Conservation (phyloP, 768 basidiomycete species). For the Plicaturopsis crispa region DNA sequence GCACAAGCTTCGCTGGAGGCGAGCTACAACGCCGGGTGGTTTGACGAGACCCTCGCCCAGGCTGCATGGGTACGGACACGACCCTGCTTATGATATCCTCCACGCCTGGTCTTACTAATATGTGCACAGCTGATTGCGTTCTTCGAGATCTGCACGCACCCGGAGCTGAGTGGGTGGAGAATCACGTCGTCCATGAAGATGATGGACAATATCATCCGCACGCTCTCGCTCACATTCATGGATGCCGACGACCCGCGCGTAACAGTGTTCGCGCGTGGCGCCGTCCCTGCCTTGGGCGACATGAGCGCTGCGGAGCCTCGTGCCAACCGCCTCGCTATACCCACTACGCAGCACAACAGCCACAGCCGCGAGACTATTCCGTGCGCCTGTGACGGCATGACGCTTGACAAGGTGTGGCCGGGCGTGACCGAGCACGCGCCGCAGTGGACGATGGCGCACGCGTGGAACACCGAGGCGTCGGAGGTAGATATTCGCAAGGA, state of each 20-base stretch:
- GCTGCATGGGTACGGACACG: conserved; percentile 74
- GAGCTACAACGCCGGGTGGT: conserved; percentile 62
- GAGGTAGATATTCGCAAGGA: conserved; percentile 63
- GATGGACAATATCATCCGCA: conserved; percentile 63
- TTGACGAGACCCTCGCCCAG: conserved; percentile 68
- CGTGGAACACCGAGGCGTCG: conserved; percentile 53
- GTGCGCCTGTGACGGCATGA: conserved; percentile 42
- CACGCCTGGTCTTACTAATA: conserved; percentile 4
- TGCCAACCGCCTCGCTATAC: background rate
- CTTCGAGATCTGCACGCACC: conserved; percentile 69
- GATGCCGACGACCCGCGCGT: conserved; percentile 50
- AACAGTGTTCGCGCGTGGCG: conserved; percentile 37
- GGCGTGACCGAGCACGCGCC: conserved; percentile 46
- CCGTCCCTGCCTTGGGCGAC: conserved; percentile 37
- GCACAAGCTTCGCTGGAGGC: conserved; percentile 67
- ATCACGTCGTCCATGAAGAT: conserved; percentile 48
- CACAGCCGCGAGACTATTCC: conserved; percentile 10
- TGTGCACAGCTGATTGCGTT: conserved; percentile 62
- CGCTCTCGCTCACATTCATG: conserved; percentile 48
- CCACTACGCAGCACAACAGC: background rate
- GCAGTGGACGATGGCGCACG: conserved; percentile 56
- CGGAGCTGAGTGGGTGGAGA: conserved; percentile 45
- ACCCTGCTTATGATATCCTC: conserved; percentile 2
- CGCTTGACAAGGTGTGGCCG: conserved; percentile 45
- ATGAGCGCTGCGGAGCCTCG: conserved; percentile 3